phyloP scores from a whole-genome alignment of 345 rosid species.

The Pseudoturritis turrita region DNA sequence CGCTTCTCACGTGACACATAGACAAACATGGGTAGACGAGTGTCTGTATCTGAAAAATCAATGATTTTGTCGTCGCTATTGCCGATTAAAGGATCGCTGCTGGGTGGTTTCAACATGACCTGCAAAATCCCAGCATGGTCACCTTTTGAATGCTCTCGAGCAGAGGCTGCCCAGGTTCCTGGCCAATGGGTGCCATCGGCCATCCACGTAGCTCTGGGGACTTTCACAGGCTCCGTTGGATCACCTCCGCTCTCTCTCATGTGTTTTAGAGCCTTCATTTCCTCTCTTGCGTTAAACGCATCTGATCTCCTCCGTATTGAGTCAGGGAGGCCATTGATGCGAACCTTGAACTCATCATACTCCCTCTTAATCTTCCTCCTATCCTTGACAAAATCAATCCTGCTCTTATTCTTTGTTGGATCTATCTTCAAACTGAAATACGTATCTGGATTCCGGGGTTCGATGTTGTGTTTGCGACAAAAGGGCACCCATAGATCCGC shows the following conservation, averaged over 20 bases:
- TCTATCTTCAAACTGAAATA: constrained; percentile 78
- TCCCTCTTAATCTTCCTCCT: constrained; percentile 80
- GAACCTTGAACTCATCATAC: constrained; percentile 90
- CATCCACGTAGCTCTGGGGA: constrained; percentile 94
- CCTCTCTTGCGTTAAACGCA: constrained; percentile 95
- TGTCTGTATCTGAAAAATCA: constrained; percentile 71
- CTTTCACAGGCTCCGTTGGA: constrained; percentile 60
- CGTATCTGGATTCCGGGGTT: constrained; percentile 82
- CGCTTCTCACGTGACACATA: constrained; percentile 90
- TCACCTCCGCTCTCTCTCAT: constrained; percentile 73
- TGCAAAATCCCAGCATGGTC: constrained; percentile 90
- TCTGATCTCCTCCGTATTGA: constrained; percentile 90
- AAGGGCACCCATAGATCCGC: constrained; percentile 96
- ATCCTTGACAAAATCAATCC: constrained; percentile 83
- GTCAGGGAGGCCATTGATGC: constrained; percentile 85
- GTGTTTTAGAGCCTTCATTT: constrained; percentile 83
- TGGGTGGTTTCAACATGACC: constrained; percentile 95
- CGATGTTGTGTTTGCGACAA: constrained; percentile 81
- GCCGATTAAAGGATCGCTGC: constrained; percentile 60
- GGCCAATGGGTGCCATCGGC: constrained; percentile 99
- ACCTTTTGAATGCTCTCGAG: constrained; percentile 79
- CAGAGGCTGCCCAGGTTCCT: constrained; percentile 60
- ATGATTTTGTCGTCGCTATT: constrained; percentile 60
- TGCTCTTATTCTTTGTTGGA: constrained; percentile 86
- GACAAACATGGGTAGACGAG: constrained; percentile 86